Percentiles rank a stretch among this genome's conserved stretches.
These are phyloP conservation scores for Ophiostoma sp. DNA, from an alignment of 2,329 filamentous ascomycete genomes.

Conservation along the genomic window DNA sequence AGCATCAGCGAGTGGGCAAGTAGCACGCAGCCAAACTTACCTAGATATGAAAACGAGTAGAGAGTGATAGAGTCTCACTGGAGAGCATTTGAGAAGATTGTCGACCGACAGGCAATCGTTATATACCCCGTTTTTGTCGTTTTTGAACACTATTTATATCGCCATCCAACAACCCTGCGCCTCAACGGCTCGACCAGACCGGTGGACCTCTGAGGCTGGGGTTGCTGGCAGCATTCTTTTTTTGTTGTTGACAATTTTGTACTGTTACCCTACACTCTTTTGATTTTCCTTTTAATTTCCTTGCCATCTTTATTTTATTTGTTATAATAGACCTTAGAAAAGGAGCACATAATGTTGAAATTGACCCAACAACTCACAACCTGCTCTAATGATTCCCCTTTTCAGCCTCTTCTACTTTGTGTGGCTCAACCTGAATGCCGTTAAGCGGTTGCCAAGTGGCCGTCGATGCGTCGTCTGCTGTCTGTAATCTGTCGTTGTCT, in stretches of 20 bases:
- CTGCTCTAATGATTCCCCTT: background rate
- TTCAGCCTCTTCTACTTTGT: background rate
- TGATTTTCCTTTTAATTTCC: background rate
- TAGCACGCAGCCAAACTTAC: too few relatives aligned
- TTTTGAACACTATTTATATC: constrained; percentile 5
- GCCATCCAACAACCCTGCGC: background rate
- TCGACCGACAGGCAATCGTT: background rate
- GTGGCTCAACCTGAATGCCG: background rate
- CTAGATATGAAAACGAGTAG: background rate
- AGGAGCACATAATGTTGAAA: background rate
- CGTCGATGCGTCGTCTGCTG: background rate
- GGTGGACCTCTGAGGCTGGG: background rate
- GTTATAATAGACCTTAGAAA: background rate
- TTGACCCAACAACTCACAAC: background rate
- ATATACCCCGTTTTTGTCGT: background rate
- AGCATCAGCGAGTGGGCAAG: background rate
- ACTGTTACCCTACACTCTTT: background rate
- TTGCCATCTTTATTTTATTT: background rate
- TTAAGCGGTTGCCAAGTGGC: background rate
- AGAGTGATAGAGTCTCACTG: background rate
- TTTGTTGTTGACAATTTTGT: background rate
- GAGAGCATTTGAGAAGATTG: background rate
- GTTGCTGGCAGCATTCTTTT: background rate
- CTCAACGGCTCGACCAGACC: background rate
- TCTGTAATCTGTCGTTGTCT: background rate